These are phyloP conservation scores for Ceratocystis huliohia DNA, from an alignment of 2,329 filamentous ascomycete genomes.

Conservation along the genomic window DNA sequence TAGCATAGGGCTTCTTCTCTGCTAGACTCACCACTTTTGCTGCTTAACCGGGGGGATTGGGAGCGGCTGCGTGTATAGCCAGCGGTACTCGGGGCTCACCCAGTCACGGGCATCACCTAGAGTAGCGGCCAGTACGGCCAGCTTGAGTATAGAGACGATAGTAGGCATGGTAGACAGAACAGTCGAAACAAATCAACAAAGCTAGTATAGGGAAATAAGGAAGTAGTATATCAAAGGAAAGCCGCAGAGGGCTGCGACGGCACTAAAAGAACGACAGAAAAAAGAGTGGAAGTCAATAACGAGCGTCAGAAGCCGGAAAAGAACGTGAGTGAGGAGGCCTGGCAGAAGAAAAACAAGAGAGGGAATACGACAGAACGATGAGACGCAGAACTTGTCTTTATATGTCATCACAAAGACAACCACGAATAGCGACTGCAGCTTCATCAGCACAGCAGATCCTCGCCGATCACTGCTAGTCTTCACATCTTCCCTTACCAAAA, in stretches of 20 bases:
- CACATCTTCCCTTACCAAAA: no score
- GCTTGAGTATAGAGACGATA: constrained; percentile 9
- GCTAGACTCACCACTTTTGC: constrained; percentile 29
- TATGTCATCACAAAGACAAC: neutral
- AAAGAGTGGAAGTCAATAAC: neutral
- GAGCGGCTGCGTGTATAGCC: constrained; percentile 27
- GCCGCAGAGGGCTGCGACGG: neutral
- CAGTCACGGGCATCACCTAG: constrained; percentile 19
- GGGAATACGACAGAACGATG: neutral
- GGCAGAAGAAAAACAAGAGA: neutral
- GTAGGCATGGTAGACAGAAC: constrained; percentile 3
- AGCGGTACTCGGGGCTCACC: constrained; percentile 21
- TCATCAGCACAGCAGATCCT: neutral
- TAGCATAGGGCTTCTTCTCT: neutral
- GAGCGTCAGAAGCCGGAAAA: neutral
- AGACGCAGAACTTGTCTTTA: neutral
- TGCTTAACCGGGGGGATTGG: constrained; percentile 35
- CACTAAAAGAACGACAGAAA: neutral
- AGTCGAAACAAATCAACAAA: neutral
- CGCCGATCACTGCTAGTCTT: neutral
- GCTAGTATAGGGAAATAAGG: neutral
- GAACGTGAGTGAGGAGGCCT: neutral
- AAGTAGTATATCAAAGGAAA: neutral
- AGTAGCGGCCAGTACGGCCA: constrained; percentile 11
- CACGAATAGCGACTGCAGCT: neutral